Evolutionary conservation across 495 filamentous ascomycete species (phyloP).

Genomic region (Hyphodiscus hymeniophilus): DNA sequence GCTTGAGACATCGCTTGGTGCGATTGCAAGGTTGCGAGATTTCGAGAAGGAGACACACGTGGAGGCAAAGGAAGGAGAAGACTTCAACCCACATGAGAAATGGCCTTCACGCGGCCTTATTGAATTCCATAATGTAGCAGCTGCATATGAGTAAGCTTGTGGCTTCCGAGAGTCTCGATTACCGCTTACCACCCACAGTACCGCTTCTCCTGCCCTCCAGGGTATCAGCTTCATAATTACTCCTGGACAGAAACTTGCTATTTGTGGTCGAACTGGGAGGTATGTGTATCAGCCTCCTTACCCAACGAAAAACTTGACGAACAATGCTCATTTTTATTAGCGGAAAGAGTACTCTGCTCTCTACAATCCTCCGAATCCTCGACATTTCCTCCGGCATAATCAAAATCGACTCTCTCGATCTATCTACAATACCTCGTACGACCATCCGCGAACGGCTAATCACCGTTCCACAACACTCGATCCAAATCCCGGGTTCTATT

Average conservation of each 20-base stretch:
- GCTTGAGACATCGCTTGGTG: conserved; percentile 34
- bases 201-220: conserved; percentile 17
- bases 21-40: conserved; percentile 28
- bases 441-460: conserved; percentile 27
- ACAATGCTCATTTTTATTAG: neutral
- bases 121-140: conserved; percentile 41
- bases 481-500: conserved; percentile 28
- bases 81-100: neutral
- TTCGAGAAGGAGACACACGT: neutral
- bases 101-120: conserved; percentile 34
- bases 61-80: neutral
- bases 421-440: conserved; percentile 20
- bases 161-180: neutral
- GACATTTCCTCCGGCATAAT: conserved; percentile 15
- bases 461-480: conserved; percentile 33
- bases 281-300: neutral
- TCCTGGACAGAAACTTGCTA: conserved; percentile 28
- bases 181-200: conserved; percentile 1
- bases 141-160: conserved; percentile 20
- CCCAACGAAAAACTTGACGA: neutral
- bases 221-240: conserved; percentile 26
- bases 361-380: conserved; percentile 22
- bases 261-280: conserved; percentile 29
- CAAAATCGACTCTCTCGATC: conserved; percentile 28
- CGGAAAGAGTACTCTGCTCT: conserved; percentile 28